Base-by-base conservation (phyloP, 768 basidiomycete genomes). In the Pulveroboletus sp. region DNA sequence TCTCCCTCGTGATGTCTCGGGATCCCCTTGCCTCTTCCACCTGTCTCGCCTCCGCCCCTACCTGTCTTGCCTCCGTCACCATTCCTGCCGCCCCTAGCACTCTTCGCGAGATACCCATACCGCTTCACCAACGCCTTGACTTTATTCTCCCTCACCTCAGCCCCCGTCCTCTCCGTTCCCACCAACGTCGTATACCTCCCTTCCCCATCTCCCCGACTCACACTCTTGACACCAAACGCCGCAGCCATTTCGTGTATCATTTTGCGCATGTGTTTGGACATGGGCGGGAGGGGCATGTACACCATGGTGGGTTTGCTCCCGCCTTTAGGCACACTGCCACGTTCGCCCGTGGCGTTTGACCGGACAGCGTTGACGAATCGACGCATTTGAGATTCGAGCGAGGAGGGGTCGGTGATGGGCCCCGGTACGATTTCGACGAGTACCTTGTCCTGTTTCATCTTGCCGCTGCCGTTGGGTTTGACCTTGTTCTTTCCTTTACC, bases 1-100 rank as follows among this genome's bases (percentile, higher is more conserved):
- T 94, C 92, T 23, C 94, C 94, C 29, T 97, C 94, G 40, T 70
- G 74, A 45, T 87, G 87, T 49, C 71, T 72, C 17, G 81, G 77
- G 49, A 74, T 59, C 39, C 44, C 72, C 62, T 42, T 20, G 47
- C 49, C 38, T 39, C 23, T 49, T 42, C 36, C 51, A 33, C 13
- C 13, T 33, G 52, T 14, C 49, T 55, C 49, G 57, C 50, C 46
- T 37, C 64, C 32, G 47, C 53, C 19, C 19, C 20, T 25, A 9
- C 35, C 31, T 34, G 52, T 16, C 50, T 55, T 50, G 57, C 50
- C 45, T 50, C 33, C 19, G 57, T 56, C 52, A 64, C 64, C 27
- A 60, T 69, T 67, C 27, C 27, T 11, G 2, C 27, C 27, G n/a
- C n/a, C n/a, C n/a, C n/a, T n/a, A n/a, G n/a, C n/a, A n/a, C n/a